Evolutionary conservation across 2,329 filamentous ascomycete genomes (phyloP), one percentile per base, ranked within the genome.

Genomic region (Neonectria punicea): DNA sequence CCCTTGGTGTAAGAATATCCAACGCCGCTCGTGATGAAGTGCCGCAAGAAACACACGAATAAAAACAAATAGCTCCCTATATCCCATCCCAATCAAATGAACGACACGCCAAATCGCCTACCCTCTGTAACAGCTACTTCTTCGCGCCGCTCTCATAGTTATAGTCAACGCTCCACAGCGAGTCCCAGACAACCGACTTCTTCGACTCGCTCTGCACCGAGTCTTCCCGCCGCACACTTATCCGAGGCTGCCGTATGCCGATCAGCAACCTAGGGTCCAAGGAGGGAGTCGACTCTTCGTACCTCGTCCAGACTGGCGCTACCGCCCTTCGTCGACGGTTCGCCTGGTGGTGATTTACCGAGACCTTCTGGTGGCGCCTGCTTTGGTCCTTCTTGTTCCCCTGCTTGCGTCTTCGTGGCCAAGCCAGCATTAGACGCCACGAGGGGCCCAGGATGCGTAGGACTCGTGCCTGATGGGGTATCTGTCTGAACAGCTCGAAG

Each of bases 131-230:
- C 53, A 54, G n/a, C 67, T 70, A 76, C 66, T 68, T 75, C 69
- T 70, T 76, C n/a, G 61, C 58, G 2, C 73, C 70, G 46, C 82
- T 84, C 68, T 86, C 86, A 54, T 86, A 84, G 67, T 81, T 87
- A 50, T 89, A 81, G 70, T 90, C 87, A 28, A 89, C 74, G 67
- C 82, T 87, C 88, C 88, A 90, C 16, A 90, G 77, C 13, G 86
- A 83, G 69, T 89, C 87, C 87, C 87, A 91, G 10, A 90, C 82
- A 4, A 89, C 80, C 30, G 85, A 87, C 71, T 78, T 85, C 76
- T 82, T 86, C n/a, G 75, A 78, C 25, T 81, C 75, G 64, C 81
- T 82, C 58, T 81, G 76, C 11, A 62, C 58, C 69, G 71, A 78
- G 58, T 80, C 75, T 68, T 86, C 80, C 66, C 81, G 80, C 22